Percentiles rank a stretch among this genome's conserved stretches.
Evolutionary conservation across 1,139 yeast species (phyloP).

Genomic region (Magnusiomyces suaveolens): DNA sequence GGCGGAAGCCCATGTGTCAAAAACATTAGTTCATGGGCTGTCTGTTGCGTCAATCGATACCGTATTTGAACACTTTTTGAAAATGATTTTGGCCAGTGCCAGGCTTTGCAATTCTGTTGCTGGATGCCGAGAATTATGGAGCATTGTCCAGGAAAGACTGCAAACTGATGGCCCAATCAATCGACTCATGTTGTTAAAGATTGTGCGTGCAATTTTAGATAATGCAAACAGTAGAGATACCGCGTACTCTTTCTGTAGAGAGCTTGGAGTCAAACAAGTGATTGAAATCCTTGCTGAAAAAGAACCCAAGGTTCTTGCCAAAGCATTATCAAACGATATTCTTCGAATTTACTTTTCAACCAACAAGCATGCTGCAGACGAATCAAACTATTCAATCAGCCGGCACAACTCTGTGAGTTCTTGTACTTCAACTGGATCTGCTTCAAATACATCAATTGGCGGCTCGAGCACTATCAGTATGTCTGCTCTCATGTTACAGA

Average conservation of each 20-base stretch:
- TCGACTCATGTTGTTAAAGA: not conserved
- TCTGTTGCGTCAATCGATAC: not conserved
- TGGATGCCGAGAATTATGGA: not conserved
- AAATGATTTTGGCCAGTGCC: not conserved
- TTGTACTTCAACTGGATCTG: not conserved
- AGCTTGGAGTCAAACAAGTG: not conserved
- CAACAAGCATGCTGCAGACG: not conserved
- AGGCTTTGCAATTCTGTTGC: not conserved
- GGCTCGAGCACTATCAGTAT: not conserved
- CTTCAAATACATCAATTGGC: not conserved
- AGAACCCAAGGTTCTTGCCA: not conserved
- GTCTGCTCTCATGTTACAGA: not conserved
- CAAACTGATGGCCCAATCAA: not conserved
- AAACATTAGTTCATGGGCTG: not conserved
- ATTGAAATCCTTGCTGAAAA: slow-evolving; percentile 1
- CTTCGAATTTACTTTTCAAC: not conserved
- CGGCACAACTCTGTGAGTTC: not conserved
- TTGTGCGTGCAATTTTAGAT: slow-evolving; percentile 1
- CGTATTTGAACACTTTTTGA: slow-evolving; percentile 3
- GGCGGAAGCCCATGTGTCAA: not conserved
- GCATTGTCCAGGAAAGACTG: not conserved
- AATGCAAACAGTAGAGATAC: not conserved
- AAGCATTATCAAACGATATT: not conserved
- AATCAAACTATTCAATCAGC: not conserved
- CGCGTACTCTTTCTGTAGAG: not conserved